phyloP scores from a whole-genome alignment of 202 grass and related monocot species.

The Cymbopogon flexuosus region DNA sequence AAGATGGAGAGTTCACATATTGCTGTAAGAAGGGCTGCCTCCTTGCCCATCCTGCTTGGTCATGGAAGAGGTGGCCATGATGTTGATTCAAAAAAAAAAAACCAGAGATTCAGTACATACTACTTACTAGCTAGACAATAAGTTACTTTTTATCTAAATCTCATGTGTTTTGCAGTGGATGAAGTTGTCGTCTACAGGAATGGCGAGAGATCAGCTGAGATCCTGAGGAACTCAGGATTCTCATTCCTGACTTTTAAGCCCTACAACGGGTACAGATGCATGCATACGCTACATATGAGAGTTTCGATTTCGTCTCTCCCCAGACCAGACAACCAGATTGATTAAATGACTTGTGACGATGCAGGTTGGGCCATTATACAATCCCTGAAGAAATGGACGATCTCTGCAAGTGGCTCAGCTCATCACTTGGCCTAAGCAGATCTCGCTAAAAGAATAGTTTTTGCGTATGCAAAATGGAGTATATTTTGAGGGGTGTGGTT shows the following conservation, averaged over 20 bases:
- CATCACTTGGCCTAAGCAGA: conserved; percentile 45
- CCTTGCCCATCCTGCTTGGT: conserved; percentile 58
- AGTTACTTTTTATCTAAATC: background rate
- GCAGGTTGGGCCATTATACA: conserved; percentile 78
- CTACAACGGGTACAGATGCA: conserved; percentile 60
- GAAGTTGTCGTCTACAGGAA: conserved; percentile 74
- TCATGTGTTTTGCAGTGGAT: conserved; percentile 45
- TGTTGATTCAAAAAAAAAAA: background rate
- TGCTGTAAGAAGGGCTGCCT: conserved; percentile 60
- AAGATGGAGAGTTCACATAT: conserved; percentile 74
- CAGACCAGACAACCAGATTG: background rate
- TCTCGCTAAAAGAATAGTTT: conserved; percentile 40
- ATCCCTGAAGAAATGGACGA: conserved; percentile 89
- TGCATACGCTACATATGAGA: background rate
- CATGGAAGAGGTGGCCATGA: conserved; percentile 70
- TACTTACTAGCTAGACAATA: background rate
- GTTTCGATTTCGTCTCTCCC: background rate
- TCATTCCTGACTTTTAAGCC: conserved; percentile 57
- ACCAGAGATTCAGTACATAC: background rate
- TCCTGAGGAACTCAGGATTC: conserved; percentile 58
- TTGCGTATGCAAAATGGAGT: background rate
- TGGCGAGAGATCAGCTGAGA: conserved; percentile 60
- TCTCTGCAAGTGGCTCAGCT: conserved; percentile 62
- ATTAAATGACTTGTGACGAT: background rate
- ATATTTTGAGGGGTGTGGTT: background rate